phyloP scores from a whole-genome alignment of 1,284 basidiomycete species.

The Schizophyllum amplum region DNA sequence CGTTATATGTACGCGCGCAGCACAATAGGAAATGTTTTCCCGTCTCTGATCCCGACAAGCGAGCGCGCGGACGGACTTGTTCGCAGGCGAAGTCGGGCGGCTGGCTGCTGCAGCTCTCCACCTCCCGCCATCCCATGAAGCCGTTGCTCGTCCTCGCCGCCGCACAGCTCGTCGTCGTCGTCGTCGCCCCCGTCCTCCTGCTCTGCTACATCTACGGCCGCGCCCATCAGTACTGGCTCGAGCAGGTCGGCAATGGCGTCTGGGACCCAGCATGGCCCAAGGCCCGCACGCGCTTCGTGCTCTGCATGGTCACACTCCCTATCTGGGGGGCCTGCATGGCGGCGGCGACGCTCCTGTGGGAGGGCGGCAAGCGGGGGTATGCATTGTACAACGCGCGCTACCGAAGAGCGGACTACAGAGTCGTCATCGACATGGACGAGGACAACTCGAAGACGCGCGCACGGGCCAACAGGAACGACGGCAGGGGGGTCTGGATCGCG shows the following conservation, averaged over 20 bases:
- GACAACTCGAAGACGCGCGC: not conserved
- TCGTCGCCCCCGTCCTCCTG: not conserved
- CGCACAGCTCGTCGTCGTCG: not conserved
- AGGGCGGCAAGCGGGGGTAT: not conserved
- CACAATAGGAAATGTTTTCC: not conserved
- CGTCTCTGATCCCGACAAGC: not conserved
- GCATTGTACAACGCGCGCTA: not conserved
- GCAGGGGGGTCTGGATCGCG: not conserved
- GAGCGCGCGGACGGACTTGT: not conserved
- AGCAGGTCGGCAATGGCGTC: not conserved
- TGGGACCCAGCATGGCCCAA: conserved; percentile 8
- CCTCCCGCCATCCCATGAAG: not conserved
- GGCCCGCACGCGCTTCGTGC: conserved; percentile 1
- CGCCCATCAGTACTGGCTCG: not conserved
- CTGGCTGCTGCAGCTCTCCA: not conserved
- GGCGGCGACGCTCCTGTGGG: not conserved
- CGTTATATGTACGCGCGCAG: not conserved
- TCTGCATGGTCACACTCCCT: conserved; percentile 4
- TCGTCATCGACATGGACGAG: not conserved
- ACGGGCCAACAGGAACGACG: not conserved
- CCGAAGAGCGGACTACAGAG: not conserved
- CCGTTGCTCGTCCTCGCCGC: not conserved
- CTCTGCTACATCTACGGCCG: not conserved
- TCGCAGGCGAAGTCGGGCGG: not conserved
- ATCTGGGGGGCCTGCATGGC: conserved; percentile 7